Percentiles rank a stretch among this genome's conserved stretches.
These are phyloP conservation scores for Entophlyctis luteolus DNA, from an alignment of 192 early-diverging fungal species.

Conservation along the genomic window DNA sequence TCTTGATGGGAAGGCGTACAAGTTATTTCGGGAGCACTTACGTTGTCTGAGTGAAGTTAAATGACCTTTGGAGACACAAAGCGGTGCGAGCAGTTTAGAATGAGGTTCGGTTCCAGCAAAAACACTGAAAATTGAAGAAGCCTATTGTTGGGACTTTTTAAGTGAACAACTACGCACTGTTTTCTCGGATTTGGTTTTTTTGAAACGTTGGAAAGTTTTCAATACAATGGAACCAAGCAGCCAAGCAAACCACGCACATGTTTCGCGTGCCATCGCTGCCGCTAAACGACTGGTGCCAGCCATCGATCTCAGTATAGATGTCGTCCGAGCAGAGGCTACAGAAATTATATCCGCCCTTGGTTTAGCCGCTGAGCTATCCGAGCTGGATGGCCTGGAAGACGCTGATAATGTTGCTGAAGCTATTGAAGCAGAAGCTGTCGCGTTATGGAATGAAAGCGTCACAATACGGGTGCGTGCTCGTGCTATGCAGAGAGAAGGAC, in stretches of 20 bases:
- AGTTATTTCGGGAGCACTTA: not conserved
- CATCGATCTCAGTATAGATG: not conserved
- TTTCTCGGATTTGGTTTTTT: no score
- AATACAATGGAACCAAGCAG: no score
- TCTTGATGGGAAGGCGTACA: not conserved
- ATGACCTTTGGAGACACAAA: no score
- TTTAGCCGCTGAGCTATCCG: not conserved
- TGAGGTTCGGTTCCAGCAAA: no score
- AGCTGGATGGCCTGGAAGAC: not conserved
- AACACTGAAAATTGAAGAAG: no score
- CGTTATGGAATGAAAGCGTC: conserved; percentile 16
- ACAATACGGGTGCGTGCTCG: not conserved
- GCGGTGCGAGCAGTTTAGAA: no score
- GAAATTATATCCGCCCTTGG: not conserved
- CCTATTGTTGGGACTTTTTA: no score
- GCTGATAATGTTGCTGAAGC: not conserved
- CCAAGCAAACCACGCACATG: no score
- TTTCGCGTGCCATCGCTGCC: no score
- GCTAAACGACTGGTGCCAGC: not conserved
- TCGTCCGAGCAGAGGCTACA: not conserved
- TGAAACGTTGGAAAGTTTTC: no score
- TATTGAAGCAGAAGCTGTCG: conserved; percentile 3
- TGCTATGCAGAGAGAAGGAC: not conserved
- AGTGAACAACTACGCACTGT: no score
- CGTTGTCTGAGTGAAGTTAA: no score